Conservation (phyloP, 768 basidiomycete species). For the Chalciporus chontae region DNA sequence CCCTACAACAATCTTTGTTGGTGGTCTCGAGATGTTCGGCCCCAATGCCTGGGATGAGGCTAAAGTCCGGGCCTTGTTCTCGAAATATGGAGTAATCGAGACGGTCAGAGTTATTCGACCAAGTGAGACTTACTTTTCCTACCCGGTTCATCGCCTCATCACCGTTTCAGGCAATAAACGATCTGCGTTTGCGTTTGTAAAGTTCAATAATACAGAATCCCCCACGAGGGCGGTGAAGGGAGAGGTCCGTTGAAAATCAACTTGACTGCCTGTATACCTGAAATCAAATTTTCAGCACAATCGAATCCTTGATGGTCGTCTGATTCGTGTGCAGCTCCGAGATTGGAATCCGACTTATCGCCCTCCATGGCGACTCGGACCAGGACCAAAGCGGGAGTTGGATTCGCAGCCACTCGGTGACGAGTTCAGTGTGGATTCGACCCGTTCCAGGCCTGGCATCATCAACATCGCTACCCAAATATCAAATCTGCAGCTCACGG, state of each 20-base stretch:
- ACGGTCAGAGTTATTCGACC: slow-evolving; percentile 64
- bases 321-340: slow-evolving; percentile 72
- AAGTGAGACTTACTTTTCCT: slow-evolving; percentile 39
- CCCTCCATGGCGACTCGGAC: slow-evolving; percentile 31
- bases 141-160: neutral
- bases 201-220: slow-evolving; percentile 58
- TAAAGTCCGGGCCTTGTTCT: slow-evolving; percentile 56
- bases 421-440: slow-evolving; percentile 11
- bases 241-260: slow-evolving; percentile 43
- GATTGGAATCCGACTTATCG: slow-evolving; percentile 61
- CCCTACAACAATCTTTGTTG: slow-evolving; percentile 71
- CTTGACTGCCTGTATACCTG: neutral
- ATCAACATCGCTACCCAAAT: slow-evolving; percentile 10
- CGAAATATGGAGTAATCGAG: slow-evolving; percentile 61
- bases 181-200: slow-evolving; percentile 78
- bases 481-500: slow-evolving; percentile 8
- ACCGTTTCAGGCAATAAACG: slow-evolving; percentile 48
- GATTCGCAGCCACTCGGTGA: slow-evolving; percentile 22
- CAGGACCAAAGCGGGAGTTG: slow-evolving; percentile 36
- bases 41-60: slow-evolving; percentile 67
- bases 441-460: slow-evolving; percentile 4
- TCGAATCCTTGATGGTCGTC: slow-evolving; percentile 61
- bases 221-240: slow-evolving; percentile 64
- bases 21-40: slow-evolving; percentile 65
- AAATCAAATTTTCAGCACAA: slow-evolving; percentile 53